These are phyloP conservation scores for Lactarius trivialis DNA, from an alignment of 768 basidiomycete species.

Conservation along the genomic window DNA sequence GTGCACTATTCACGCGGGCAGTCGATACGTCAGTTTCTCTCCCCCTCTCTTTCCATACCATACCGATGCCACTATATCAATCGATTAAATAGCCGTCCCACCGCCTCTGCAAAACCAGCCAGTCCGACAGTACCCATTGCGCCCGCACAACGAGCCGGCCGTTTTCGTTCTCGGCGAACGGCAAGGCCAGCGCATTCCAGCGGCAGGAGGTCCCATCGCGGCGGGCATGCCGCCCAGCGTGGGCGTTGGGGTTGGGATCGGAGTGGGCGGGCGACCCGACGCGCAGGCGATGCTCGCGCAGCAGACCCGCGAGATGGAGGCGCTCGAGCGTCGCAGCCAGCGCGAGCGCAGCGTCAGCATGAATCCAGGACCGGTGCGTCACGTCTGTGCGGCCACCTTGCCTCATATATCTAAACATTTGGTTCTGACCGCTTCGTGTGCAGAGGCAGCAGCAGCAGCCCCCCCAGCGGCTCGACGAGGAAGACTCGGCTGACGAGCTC, in stretches of 20 bases:
- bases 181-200: conserved; percentile 54
- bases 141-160: conserved; percentile 55
- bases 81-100: conserved; percentile 43
- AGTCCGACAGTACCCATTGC: conserved; percentile 65
- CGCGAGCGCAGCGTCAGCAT: conserved; percentile 35
- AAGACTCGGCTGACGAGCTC: conserved; percentile 42
- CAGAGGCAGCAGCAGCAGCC: conserved; percentile 10
- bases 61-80: background rate
- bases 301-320: conserved; percentile 67
- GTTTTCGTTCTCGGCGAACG: conserved; percentile 71
- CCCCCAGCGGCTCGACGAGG: conserved; percentile 22
- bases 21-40: conserved; percentile 48
- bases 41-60: background rate
- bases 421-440: background rate
- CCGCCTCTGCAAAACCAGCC: conserved; percentile 54
- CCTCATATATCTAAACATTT: too few relatives aligned
- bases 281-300: conserved; percentile 66
- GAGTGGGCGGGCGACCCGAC: conserved; percentile 18
- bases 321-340: conserved; percentile 47
- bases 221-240: conserved; percentile 14
- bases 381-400: background rate
- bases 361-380: conserved; percentile 18
- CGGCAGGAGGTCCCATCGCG: background rate
- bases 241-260: conserved; percentile 4
- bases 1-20: conserved; percentile 72